These are phyloP conservation scores for Phytophthora pseudosyringae DNA, from an alignment of 352 stramenopile genomes.

Conservation along the genomic window DNA sequence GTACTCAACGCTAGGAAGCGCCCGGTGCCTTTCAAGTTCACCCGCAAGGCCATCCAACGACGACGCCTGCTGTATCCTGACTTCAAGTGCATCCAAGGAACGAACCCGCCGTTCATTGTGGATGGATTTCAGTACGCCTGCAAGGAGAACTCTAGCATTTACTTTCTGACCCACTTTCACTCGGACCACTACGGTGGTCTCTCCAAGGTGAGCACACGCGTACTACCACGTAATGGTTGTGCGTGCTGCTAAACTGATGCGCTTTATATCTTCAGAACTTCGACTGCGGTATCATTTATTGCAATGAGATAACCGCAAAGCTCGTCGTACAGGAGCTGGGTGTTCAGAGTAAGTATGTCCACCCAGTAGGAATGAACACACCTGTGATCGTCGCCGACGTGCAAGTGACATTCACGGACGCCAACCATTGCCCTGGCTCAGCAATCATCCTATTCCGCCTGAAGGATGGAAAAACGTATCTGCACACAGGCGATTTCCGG, in stretches of 20 bases:
- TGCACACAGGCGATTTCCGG: constrained; percentile 94
- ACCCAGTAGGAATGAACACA: constrained; percentile 91
- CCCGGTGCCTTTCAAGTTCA: constrained; percentile 41
- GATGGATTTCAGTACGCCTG: constrained; percentile 88
- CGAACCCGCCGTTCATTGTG: constrained; percentile 84
- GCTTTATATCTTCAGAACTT: constrained; percentile 59
- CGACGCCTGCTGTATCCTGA: constrained; percentile 57
- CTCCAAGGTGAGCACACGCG: constrained; percentile 46
- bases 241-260: constrained; percentile 1
- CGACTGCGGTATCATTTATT: constrained; percentile 95
- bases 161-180: constrained; percentile 98
- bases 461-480: constrained; percentile 77
- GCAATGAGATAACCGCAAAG: constrained; percentile 91
- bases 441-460: constrained; percentile 95
- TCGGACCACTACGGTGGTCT: constrained; percentile 97
- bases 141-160: constrained; percentile 80
- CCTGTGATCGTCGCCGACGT: constrained; percentile 84
- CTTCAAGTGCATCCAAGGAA: constrained; percentile 84
- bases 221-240: not conserved
- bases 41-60: constrained; percentile 26
- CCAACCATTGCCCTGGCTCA: constrained; percentile 97
- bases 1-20: constrained; percentile 46
- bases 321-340: constrained; percentile 93
- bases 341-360: constrained; percentile 91
- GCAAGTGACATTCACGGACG: constrained; percentile 95